Base-by-base conservation (phyloP, 257 asterid genomes). In the Voacanga thouarsii region DNA sequence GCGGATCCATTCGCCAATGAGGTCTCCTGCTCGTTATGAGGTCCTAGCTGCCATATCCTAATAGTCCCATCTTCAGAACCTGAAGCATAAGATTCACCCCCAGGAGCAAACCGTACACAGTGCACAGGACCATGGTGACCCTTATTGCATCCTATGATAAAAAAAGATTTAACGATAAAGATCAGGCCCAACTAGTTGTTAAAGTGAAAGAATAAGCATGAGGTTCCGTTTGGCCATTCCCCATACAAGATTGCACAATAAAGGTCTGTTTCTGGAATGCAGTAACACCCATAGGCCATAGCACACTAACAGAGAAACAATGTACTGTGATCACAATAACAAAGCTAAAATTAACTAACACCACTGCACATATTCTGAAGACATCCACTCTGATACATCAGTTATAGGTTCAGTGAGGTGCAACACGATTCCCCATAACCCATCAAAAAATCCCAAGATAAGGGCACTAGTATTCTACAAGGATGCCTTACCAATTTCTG, bases 61-160 rank as follows among this genome's bases (percentile, higher is more conserved):
- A 96, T 89, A 2, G 99, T 96, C 69, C 99, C 99, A 30, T 93
- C 98, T 83, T 96, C 99, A 44, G 99, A 96, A 44, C 99, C 99
- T 39, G 99, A 96, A 33, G 97, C 86, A 72, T 90, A 96, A 37
- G 99, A 92, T 76, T 92, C 98, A 33, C 99, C 99, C 37, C 94
- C 96, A 0, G 98, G 99, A 44, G 99, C 89, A 86, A 93, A 93
- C 75, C 99, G 97, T 60, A 93, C 89, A 55, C 97, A 96, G 79
- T 96, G 99, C 51, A 96, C 97, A 0, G 99, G 99, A 78, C 99
- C 99, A 41, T 96, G 98, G 85, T 96, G 98, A 66, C 99, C 99
- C 89, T 96, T 96, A 88, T 96, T 95, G 91, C 98, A 95, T 66
- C 97, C 99, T 95, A 79, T n/a, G 15, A 72, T 10, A 51, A 67